Evolutionary conservation across 345 rosid genomes (phyloP).

Genomic region (Trapa bicornis): DNA sequence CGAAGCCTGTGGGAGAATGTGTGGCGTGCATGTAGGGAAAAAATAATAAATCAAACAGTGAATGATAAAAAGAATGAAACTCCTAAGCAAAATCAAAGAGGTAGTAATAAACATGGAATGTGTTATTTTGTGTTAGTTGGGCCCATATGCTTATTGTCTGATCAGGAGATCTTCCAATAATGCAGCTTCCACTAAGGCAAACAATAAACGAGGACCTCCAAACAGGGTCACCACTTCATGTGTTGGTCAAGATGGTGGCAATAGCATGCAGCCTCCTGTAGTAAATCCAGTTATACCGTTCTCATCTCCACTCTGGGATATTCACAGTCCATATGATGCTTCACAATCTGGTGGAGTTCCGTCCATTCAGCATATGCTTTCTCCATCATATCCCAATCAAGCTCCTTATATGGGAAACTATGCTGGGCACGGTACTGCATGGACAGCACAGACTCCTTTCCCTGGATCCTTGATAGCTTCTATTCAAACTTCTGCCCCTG

Average conservation of each 20-base stretch:
- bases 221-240: slow-evolving; percentile 42
- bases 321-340: slow-evolving; percentile 41
- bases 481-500: slow-evolving; percentile 53
- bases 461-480: slow-evolving; percentile 56
- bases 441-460: slow-evolving; percentile 73
- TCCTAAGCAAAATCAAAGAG: slow-evolving; percentile 55
- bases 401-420: slow-evolving; percentile 43
- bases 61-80: slow-evolving; percentile 42
- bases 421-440: slow-evolving; percentile 47
- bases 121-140: slow-evolving; percentile 2
- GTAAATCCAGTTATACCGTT: slow-evolving; percentile 46
- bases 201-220: slow-evolving; percentile 28
- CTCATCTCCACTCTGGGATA: slow-evolving; percentile 82
- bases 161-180: slow-evolving; percentile 20
- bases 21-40: slow-evolving; percentile 58
- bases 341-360: slow-evolving; percentile 44
- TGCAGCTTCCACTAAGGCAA: slow-evolving; percentile 36
- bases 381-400: slow-evolving; percentile 65
- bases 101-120: slow-evolving; percentile 18
- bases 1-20: slow-evolving; percentile 73
- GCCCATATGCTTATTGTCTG: slow-evolving; percentile 1
- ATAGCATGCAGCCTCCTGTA: slow-evolving; percentile 35
- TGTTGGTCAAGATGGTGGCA: slow-evolving; percentile 38
- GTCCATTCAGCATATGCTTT: slow-evolving; percentile 47
- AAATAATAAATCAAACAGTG: slow-evolving; percentile 42